Evolutionary conservation across 768 basidiomycete species (phyloP).

Genomic region (Russula sp.): DNA sequence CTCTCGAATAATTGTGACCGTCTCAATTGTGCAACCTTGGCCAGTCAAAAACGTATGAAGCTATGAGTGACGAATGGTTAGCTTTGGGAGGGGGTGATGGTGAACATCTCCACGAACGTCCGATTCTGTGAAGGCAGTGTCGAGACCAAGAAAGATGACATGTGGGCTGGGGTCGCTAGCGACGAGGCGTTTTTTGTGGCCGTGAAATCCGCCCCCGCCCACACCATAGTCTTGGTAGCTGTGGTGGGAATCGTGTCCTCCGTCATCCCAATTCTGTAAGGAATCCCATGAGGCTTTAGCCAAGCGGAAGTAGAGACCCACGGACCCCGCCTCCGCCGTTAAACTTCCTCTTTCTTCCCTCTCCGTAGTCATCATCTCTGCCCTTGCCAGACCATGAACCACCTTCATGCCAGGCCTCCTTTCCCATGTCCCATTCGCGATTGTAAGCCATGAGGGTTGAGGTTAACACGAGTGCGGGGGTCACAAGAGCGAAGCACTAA

Average conservation of each 20-base stretch:
- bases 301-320: constrained; percentile 15
- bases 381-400: constrained; percentile 39
- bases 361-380: constrained; percentile 65
- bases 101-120: constrained; percentile 59
- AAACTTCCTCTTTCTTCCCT: constrained; percentile 73
- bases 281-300: constrained; percentile 9
- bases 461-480: constrained; percentile 13
- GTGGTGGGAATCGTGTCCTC: constrained; percentile 31
- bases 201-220: constrained; percentile 14
- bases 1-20: constrained; percentile 93
- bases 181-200: constrained; percentile 65
- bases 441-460: constrained; percentile 32
- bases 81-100: constrained; percentile 27
- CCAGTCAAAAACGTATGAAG: constrained; percentile 71
- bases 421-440: constrained; percentile 84
- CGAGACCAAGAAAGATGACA: constrained; percentile 92
- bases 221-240: constrained; percentile 27
- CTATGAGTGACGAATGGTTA: constrained; percentile 37
- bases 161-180: constrained; percentile 86
- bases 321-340: constrained; percentile 73
- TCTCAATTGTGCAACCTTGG: constrained; percentile 70
- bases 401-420: constrained; percentile 47
- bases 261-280: constrained; percentile 43
- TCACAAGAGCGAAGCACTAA: background rate
- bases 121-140: constrained; percentile 86